phyloP scores from a whole-genome alignment of 441 rosid genomes.

The Pelargonium australe region DNA sequence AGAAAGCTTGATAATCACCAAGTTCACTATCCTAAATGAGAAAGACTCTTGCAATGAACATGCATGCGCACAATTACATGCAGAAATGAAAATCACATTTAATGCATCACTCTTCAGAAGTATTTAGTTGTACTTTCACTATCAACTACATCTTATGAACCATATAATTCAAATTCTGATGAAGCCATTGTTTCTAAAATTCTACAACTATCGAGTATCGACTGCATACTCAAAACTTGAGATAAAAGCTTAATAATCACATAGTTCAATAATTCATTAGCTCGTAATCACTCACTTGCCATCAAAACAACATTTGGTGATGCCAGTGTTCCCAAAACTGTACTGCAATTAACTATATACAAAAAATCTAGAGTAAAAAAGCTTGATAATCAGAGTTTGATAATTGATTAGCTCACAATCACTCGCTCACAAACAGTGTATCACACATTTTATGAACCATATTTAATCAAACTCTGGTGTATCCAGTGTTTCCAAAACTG shows the following conservation, averaged over 20 bases:
- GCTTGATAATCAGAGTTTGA: background rate
- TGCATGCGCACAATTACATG: no score
- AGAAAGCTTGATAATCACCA: background rate
- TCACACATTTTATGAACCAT: background rate
- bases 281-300: background rate
- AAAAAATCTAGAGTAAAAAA: background rate
- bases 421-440: background rate
- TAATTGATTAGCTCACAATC: background rate
- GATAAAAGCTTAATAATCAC: background rate
- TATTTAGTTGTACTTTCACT: no score
- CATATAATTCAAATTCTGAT: background rate
- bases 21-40: no score
- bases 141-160: no score
- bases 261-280: background rate
- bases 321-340: background rate
- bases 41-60: no score
- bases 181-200: background rate
- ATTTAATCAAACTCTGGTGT: background rate
- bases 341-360: background rate
- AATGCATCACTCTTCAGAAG: no score
- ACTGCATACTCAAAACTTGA: background rate
- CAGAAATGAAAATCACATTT: no score
- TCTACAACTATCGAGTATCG: background rate
- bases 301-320: background rate
- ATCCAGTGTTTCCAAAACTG: background rate